A percentile compares a stretch with the other conserved stretches of the same genome.
Evolutionary conservation across 139 green algal species (phyloP).

Genomic region (Penium margaritaceum): DNA sequence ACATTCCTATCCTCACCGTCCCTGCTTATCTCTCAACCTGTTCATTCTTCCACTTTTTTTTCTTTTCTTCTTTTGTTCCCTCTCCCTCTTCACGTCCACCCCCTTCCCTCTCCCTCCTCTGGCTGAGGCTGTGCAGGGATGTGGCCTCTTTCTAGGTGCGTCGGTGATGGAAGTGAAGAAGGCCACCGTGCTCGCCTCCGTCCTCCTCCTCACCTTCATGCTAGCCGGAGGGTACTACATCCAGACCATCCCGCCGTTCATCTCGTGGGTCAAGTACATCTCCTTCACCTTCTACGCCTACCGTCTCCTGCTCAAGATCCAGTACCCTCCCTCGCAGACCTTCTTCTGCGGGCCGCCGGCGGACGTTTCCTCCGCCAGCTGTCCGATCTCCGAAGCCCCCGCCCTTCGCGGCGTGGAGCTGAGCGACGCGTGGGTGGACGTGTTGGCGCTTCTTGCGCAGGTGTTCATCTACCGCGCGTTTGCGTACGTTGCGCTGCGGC

Average conservation of each 20-base stretch:
- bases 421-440: not conserved
- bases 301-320: conserved; percentile 17
- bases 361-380: not conserved
- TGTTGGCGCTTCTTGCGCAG: not conserved
- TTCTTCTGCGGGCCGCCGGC: conserved; percentile 8
- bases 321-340: conserved; percentile 8
- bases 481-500: conserved; percentile 10
- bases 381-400: not conserved
- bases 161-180: conserved; percentile 31
- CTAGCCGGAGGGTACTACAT: conserved; percentile 46
- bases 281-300: conserved; percentile 56
- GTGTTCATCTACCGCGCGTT: conserved; percentile 4
- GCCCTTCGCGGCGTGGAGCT: not conserved
- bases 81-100: not conserved
- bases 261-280: conserved; percentile 58
- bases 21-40: too few species aligned
- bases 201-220: conserved; percentile 10
- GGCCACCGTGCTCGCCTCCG: conserved; percentile 19
- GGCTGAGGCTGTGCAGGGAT: not conserved
- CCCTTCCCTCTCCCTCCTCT: not conserved
- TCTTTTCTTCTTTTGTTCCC: too few species aligned
- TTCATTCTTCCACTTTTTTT: too few species aligned
- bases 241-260: conserved; percentile 50
- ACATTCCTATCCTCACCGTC: too few species aligned
- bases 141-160: conserved; percentile 25